phyloP scores from a whole-genome alignment of 140 eudicot genomes.

The Anethum foeniculum region DNA sequence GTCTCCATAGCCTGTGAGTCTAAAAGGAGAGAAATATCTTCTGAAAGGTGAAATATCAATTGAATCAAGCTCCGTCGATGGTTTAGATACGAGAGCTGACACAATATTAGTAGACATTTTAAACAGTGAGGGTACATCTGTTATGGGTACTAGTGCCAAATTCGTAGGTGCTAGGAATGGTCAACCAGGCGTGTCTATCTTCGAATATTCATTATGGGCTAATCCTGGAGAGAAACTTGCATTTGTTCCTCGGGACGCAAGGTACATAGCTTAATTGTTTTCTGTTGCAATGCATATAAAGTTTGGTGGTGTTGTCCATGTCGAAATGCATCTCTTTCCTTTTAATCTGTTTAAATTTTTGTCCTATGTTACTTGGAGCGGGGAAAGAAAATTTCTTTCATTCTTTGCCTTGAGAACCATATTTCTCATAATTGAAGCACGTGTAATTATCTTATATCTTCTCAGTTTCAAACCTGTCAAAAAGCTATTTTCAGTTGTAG shows the following conservation, averaged over 20 bases:
- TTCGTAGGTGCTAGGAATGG: constrained; percentile 27
- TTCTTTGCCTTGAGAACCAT: not conserved
- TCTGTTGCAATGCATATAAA: not conserved
- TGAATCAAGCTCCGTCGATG: constrained; percentile 36
- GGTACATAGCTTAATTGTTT: constrained; percentile 34
- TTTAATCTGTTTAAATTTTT: not conserved
- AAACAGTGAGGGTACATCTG: constrained; percentile 38
- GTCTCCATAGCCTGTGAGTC: constrained; percentile 56
- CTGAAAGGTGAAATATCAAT: constrained; percentile 64
- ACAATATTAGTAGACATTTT: constrained; percentile 45
- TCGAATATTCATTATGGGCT: constrained; percentile 77
- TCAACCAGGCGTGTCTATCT: constrained; percentile 41
- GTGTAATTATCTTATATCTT: not conserved
- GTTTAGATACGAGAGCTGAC: constrained; percentile 41
- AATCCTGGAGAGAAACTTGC: constrained; percentile 61
- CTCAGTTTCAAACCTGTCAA: not conserved
- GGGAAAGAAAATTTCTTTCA: not conserved
- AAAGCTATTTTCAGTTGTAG: not conserved
- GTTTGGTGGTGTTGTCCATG: not conserved
- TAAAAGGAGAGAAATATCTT: constrained; percentile 86
- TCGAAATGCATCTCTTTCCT: not conserved
- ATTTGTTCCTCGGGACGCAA: constrained; percentile 60
- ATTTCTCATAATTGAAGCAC: not conserved
- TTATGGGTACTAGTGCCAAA: constrained; percentile 46
- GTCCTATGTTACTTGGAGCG: not conserved